Conservation (phyloP, 176 grass and related monocot species). For the Triticum urartu region DNA sequence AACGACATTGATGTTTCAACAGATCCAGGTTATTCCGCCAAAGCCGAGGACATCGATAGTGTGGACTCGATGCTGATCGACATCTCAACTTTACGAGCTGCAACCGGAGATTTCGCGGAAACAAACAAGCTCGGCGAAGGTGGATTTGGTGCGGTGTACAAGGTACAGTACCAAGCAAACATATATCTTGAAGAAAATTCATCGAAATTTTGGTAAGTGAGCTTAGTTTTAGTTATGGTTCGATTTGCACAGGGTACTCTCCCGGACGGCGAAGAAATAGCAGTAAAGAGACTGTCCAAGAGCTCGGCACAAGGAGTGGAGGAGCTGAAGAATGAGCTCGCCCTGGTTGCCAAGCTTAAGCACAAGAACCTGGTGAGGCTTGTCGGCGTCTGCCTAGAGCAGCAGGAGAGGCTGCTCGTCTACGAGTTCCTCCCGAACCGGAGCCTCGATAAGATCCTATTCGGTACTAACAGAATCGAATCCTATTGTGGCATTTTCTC, state of each 20-base stretch:
- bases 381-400: slow-evolving; percentile 26
- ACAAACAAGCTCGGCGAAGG: slow-evolving; percentile 47
- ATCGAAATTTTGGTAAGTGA: too few species aligned
- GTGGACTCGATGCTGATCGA: slow-evolving; percentile 35
- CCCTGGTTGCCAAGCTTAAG: slow-evolving; percentile 23
- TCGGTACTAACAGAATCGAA: slow-evolving; percentile 5
- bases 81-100: slow-evolving; percentile 29
- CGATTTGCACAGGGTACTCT: slow-evolving; percentile 8
- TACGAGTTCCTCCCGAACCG: slow-evolving; percentile 33
- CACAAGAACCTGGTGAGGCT: slow-evolving; percentile 41
- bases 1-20: not conserved
- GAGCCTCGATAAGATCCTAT: slow-evolving; percentile 12
- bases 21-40: not conserved
- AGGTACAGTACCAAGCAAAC: not conserved
- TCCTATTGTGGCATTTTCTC: not conserved
- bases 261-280: slow-evolving; percentile 32
- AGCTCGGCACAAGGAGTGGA: slow-evolving; percentile 31
- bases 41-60: slow-evolving; percentile 7
- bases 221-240: not conserved
- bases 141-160: not conserved
- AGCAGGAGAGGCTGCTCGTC: slow-evolving; percentile 31
- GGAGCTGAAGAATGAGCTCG: slow-evolving; percentile 44
- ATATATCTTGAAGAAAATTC: not conserved
- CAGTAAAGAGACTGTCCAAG: slow-evolving; percentile 26
- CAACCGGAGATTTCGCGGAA: slow-evolving; percentile 31